Base-by-base conservation (phyloP, 306 rosid species). In the Casuarina cunninghamiana region DNA sequence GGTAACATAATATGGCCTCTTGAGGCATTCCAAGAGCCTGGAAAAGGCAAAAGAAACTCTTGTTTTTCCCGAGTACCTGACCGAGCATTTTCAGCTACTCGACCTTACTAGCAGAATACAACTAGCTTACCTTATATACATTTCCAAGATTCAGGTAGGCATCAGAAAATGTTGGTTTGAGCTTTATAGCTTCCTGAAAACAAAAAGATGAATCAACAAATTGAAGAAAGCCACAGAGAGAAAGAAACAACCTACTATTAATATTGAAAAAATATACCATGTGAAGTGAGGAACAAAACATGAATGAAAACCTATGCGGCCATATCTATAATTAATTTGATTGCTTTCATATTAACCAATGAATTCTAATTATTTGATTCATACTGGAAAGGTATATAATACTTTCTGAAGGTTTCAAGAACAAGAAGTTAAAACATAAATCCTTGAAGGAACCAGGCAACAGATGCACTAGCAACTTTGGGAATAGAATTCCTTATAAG, bases 91-190 rank as follows among this genome's bases (percentile, higher is more conserved):
- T 86, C 76, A 90, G 84, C 79, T 83, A 84, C 81, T 77, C 63
- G 83, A 83, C 84, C 81, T 71, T 83, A 79, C 65, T 69, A 62
- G 87, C 79, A 87, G 43, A 73, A 86, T 51, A 71, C 72, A 79
- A 88, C 71, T 85, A 87, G 77, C 87, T 82, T 86, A 96, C 99
- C 99, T 96, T 96, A 84, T 93, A 96, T 66, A 96, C 99, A 82
- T 96, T 96, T 71, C 99, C 99, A 80, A 96, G 93, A 87, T 96
- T 96, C 89, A 96, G 80, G 75, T 96, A 96, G n/a, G 99, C 99
- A 87, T 96, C 99, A 67, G 99, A 93, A 90, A 96, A 96, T 60
- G 92, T 84, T 63, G 99, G 99, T 85, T 96, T 96, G 77, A 91
- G 96, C 86, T 93, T 96, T 72, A 93, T 96, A 43, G 99, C 99